These are phyloP conservation scores for Lasiodiplodia gonubiensis DNA, from an alignment of 2,329 filamentous ascomycete genomes.

Conservation along the genomic window DNA sequence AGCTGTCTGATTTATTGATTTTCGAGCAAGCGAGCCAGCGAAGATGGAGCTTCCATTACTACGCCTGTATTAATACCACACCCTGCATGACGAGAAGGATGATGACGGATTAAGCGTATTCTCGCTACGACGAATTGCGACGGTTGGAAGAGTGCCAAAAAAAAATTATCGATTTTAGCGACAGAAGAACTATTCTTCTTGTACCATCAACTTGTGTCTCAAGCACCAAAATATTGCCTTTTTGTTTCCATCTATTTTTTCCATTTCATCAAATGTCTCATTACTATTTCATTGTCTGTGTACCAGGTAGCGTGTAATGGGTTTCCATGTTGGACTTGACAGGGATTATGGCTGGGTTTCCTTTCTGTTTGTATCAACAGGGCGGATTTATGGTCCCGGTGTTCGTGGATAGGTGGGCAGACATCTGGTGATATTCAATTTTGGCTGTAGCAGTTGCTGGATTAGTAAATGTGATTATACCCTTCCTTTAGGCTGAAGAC, in stretches of 20 bases:
- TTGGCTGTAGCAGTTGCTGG: not conserved
- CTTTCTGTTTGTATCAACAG: not conserved
- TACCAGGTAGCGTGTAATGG: not conserved
- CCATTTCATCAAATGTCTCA: too few relatives aligned
- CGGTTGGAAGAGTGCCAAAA: slow-evolving; percentile 13
- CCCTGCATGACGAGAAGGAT: slow-evolving; percentile 15
- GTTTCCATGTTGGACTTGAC: not conserved
- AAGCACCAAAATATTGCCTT: not conserved
- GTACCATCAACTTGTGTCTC: not conserved
- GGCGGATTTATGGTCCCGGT: not conserved
- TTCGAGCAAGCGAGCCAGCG: slow-evolving; percentile 16
- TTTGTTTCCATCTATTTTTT: too few relatives aligned
- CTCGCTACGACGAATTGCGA: slow-evolving; percentile 17
- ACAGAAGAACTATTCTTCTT: not conserved
- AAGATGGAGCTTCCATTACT: not conserved
- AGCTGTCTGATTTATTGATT: slow-evolving; percentile 2
- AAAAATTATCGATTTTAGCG: slow-evolving; percentile 7
- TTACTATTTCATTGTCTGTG: not conserved
- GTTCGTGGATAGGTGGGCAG: not conserved
- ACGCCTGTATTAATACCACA: slow-evolving; percentile 22
- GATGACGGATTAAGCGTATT: slow-evolving; percentile 12
- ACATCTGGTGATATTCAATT: not conserved
- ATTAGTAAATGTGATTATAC: slow-evolving; percentile 1
- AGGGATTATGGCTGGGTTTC: not conserved
- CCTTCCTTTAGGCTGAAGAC: not conserved